phyloP scores from a whole-genome alignment of 2,329 filamentous ascomycete genomes.

The Pyricularia sp. region DNA sequence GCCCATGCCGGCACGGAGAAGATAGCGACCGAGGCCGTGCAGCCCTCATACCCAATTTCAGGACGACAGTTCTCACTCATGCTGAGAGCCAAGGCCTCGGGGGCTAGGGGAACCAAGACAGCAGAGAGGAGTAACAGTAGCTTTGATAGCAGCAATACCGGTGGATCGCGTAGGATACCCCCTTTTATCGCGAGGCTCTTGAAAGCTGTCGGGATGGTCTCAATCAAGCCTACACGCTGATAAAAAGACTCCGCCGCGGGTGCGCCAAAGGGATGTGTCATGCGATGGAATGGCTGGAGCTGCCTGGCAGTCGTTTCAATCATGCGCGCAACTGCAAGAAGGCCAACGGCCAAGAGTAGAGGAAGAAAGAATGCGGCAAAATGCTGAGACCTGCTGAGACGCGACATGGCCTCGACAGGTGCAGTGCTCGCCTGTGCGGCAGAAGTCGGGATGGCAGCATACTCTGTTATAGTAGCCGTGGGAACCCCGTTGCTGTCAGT shows the following conservation, averaged over 20 bases:
- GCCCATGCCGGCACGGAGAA: conserved; percentile 13
- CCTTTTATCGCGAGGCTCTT: neutral
- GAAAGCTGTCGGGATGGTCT: conserved; percentile 7
- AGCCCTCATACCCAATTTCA: conserved; percentile 9
- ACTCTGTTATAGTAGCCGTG: conserved; percentile 11
- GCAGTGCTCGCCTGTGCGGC: neutral
- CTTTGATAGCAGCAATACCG: conserved; percentile 2
- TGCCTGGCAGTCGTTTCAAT: conserved; percentile 22
- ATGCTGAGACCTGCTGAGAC: conserved; percentile 18
- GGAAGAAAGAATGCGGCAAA: conserved; percentile 24
- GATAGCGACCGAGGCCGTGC: conserved; percentile 17
- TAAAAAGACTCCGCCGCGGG: conserved; percentile 18
- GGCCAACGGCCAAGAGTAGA: conserved; percentile 18
- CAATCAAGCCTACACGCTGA: conserved; percentile 13
- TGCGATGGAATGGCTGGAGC: conserved; percentile 25
- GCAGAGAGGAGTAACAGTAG: neutral
- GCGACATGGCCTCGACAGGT: neutral
- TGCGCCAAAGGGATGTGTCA: conserved; percentile 17
- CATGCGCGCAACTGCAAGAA: conserved; percentile 23
- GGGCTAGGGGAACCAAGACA: conserved; percentile 16
- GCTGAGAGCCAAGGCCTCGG: conserved; percentile 17
- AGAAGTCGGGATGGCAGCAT: conserved; percentile 5
- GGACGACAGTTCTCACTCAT: conserved; percentile 9
- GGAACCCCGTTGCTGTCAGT: conserved; percentile 8
- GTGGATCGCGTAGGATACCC: neutral